These are phyloP conservation scores for Rhododendron molle DNA, from an alignment of 148 eudicot genomes.

Conservation along the genomic window DNA sequence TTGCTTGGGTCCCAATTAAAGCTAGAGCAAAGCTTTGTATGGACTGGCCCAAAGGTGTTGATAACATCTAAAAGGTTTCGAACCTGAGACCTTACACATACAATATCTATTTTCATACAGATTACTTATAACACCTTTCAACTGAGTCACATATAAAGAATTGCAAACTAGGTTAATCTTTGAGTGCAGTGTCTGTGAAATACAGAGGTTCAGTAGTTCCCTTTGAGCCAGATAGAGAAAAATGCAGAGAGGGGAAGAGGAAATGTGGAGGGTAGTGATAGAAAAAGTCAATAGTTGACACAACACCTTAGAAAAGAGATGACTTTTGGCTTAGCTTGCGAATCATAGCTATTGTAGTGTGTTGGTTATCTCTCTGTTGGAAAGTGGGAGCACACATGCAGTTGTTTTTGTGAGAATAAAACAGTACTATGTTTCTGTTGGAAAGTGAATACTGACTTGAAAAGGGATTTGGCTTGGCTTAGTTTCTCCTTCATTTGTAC, in stretches of 20 bases:
- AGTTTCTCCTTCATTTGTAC: not conserved
- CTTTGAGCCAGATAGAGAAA: not conserved
- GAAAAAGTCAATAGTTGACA: not conserved
- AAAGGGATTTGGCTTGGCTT: not conserved
- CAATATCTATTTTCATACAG: not conserved
- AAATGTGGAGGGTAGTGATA: not conserved
- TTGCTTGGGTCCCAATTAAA: not conserved
- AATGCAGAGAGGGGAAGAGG: not conserved
- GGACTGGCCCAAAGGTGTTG: not conserved
- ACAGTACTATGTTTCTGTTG: not conserved
- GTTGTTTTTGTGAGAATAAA: not conserved
- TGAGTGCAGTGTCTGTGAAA: not conserved
- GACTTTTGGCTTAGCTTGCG: not conserved
- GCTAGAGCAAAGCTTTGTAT: not conserved
- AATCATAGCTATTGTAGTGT: not conserved
- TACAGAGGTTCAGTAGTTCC: not conserved
- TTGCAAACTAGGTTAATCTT: not conserved
- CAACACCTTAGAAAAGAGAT: not conserved
- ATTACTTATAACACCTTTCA: not conserved
- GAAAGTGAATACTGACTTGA: not conserved
- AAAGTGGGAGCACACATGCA: slow-evolving; percentile 1
- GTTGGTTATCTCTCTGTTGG: not conserved
- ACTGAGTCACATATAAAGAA: not conserved
- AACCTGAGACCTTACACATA: not conserved
- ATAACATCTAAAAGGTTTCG: too few relatives aligned